A percentile compares a stretch with the other conserved stretches of the same genome.
Evolutionary conservation across 2,329 filamentous ascomycete species (phyloP).

Genomic region (Zymoseptoria tritici): DNA sequence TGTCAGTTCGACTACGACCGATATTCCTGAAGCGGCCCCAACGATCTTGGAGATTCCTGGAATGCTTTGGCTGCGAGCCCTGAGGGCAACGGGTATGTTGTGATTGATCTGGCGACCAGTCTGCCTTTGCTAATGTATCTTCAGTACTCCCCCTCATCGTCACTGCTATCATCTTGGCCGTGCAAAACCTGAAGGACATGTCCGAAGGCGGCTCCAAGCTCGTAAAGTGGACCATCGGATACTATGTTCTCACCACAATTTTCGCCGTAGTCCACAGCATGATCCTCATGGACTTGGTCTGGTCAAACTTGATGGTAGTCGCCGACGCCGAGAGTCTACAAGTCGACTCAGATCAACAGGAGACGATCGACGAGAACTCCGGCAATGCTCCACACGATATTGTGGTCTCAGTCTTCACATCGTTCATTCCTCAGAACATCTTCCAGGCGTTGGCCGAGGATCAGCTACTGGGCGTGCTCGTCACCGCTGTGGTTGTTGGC

Average conservation of each 20-base stretch:
- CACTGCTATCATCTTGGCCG: conserved; percentile 46
- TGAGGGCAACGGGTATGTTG: conserved; percentile 37
- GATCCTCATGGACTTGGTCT: conserved; percentile 42
- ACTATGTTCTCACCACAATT: conserved; percentile 46
- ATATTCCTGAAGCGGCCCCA: conserved; percentile 38
- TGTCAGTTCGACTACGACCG: conserved; percentile 37
- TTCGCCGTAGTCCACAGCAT: conserved; percentile 43
- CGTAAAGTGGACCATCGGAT: conserved; percentile 44
- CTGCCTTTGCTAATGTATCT: conserved; percentile 13
- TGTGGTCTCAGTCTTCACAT: conserved; percentile 44
- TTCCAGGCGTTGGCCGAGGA: conserved; percentile 42
- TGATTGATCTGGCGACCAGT: not conserved
- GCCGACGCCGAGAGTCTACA: conserved; percentile 31
- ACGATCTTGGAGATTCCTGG: conserved; percentile 44
- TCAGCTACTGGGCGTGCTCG: conserved; percentile 42
- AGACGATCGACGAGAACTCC: conserved; percentile 31
- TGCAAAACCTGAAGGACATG: conserved; percentile 44
- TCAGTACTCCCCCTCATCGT: conserved; percentile 46
- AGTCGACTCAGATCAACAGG: conserved; percentile 27
- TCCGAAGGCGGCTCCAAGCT: conserved; percentile 38
- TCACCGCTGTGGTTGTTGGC: conserved; percentile 42
- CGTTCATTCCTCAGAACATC: conserved; percentile 45
- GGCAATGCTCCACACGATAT: conserved; percentile 35
- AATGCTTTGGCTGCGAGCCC: conserved; percentile 43
- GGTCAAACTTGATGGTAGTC: conserved; percentile 39